Base-by-base conservation (phyloP, 371 early-diverging fungal genomes). In the Paraphysoderma sedebokerense region DNA sequence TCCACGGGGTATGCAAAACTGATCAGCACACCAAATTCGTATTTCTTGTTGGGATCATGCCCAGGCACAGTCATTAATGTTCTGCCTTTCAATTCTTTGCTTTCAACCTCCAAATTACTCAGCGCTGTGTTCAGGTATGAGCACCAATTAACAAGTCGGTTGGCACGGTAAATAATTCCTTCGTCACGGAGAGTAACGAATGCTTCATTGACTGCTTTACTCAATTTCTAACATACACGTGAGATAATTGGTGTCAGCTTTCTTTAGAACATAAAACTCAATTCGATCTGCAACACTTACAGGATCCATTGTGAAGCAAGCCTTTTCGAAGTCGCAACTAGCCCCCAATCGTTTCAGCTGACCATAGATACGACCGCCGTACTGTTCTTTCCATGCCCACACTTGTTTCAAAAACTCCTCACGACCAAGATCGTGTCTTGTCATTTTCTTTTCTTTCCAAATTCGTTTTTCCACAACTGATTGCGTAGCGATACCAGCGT, bases 401-500 rank as follows among this genome's bases (percentile, higher is more conserved):
- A 97, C 87, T 60, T 83, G 74, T 24, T 82, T 66, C 49, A 98
- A 51, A 60, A 99, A 98, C 37, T 63, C 70, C 38, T 92, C 95
- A 51, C 98, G 82, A 20, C 96, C 96, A n/a, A 92, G 58, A 52
- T 87, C 86, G 56, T 99, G 92, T 34, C 97, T 79, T 4, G 92
- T 88, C 46, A 73, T 57, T 44, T 80, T 72, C 44, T 70, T 57
- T 48, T 90, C 80, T 62, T 79, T 82, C 79, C 78, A 81, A 45
- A 98, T 54, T 56, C 77, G 78, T 74, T 97, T 96, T 60, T 98
- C 98, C 12, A 99, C 98, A 23, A 99, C 98, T 23, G 87, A 72
- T 63, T 99, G 99, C 29, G 96, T 91, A 20, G 98, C 87, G 59
- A 99, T 98, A 61, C 98, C 98, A 13, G 99, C 99, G 61, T 99